Evolutionary conservation across 805 yeast genomes (phyloP).

Genomic region (Priceomyces melissophilus): DNA sequence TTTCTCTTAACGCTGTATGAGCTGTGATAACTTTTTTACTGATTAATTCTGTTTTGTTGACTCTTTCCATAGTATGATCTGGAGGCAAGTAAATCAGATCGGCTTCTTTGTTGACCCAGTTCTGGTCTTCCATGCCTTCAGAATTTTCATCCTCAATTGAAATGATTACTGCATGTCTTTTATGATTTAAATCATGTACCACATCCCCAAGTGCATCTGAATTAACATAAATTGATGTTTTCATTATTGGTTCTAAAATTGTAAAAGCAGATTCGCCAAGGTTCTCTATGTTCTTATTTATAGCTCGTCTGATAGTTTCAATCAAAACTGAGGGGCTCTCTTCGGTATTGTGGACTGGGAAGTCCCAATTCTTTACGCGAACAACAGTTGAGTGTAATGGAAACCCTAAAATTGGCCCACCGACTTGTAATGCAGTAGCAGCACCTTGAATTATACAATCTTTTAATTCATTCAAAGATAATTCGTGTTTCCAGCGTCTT

Average conservation of each 20-base stretch:
- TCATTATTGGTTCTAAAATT: conserved; percentile 86
- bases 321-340: conserved; percentile 40
- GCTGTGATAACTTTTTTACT: conserved; percentile 66
- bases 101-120: conserved; percentile 55
- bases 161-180: conserved; percentile 69
- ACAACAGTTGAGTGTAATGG: conserved; percentile 61
- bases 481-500: conserved; percentile 48
- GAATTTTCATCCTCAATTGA: conserved; percentile 64
- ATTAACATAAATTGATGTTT: conserved; percentile 59
- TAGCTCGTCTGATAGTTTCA: conserved; percentile 40
- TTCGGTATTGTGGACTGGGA: conserved; percentile 49
- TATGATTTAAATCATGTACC: conserved; percentile 76
- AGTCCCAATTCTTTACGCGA: conserved; percentile 47
- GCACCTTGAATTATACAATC: conserved; percentile 58
- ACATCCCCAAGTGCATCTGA: conserved; percentile 79
- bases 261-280: conserved; percentile 33
- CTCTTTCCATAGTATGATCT: conserved; percentile 56
- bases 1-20: conserved; percentile 78
- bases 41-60: conserved; percentile 13
- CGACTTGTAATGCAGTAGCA: conserved; percentile 59
- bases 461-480: conserved; percentile 46
- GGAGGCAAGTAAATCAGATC: conserved; percentile 67
- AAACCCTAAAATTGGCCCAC: conserved; percentile 58
- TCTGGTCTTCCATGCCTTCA: conserved; percentile 31
- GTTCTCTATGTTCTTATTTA: conserved; percentile 21